phyloP scores from a whole-genome alignment of 1,284 basidiomycete genomes.

The Uromyces viciae-fabae region DNA sequence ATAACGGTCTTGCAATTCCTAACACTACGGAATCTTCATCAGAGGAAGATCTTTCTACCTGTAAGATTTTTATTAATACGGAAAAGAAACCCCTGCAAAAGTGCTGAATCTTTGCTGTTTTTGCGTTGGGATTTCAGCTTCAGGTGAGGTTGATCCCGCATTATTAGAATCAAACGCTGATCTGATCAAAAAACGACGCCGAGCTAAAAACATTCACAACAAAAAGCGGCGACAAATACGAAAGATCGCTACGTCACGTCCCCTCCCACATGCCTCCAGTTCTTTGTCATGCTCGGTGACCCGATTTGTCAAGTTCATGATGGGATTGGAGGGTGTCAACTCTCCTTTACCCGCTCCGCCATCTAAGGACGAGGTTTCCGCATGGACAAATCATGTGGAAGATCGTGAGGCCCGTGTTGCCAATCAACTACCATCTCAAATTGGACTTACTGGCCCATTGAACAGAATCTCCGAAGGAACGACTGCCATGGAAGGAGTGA shows the following conservation, averaged over 20 bases:
- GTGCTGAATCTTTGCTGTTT: too few species aligned
- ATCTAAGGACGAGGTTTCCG: not conserved
- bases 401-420: not conserved
- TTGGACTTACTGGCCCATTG: too few species aligned
- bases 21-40: too few species aligned
- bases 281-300: not conserved
- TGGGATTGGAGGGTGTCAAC: not conserved
- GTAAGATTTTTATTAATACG: too few species aligned
- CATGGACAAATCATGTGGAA: not conserved
- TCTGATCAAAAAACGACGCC: not conserved
- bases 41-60: too few species aligned
- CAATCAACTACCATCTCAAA: not conserved
- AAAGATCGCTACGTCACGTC: not conserved
- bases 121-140: too few species aligned
- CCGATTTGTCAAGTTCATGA: conserved; percentile 9
- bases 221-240: not conserved
- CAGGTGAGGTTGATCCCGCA: not conserved
- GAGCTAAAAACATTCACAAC: not conserved
- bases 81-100: too few species aligned
- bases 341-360: not conserved
- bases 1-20: too few species aligned
- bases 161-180: not conserved
- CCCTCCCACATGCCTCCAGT: not conserved
- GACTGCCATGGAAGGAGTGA: too few species aligned
- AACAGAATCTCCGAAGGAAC: too few species aligned